phyloP scores from a whole-genome alignment of 257 asterid species.

The Gynochthodes officinalis region DNA sequence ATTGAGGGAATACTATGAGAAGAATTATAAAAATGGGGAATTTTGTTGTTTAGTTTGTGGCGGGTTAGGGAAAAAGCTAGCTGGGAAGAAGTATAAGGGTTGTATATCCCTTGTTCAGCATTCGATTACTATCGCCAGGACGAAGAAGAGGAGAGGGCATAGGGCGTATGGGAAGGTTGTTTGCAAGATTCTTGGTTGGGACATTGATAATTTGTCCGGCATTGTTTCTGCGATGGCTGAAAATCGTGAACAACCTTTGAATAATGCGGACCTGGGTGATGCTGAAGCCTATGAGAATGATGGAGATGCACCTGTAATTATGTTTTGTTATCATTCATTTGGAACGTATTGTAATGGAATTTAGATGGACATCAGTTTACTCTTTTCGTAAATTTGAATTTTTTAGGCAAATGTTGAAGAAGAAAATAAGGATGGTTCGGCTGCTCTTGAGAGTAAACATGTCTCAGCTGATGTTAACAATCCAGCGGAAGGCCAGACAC shows the following conservation, averaged over 20 bases:
- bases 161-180: constrained; percentile 63
- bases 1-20: constrained; percentile 51
- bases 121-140: constrained; percentile 40
- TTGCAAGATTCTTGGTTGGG: constrained; percentile 85
- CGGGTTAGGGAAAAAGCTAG: constrained; percentile 45
- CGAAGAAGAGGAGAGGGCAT: constrained; percentile 55
- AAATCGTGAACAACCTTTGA: background rate
- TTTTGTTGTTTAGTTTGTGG: constrained; percentile 74
- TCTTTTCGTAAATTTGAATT: background rate
- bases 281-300: constrained; percentile 12
- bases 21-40: constrained; percentile 47
- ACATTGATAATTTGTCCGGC: constrained; percentile 44
- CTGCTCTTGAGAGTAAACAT: background rate
- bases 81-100: constrained; percentile 54
- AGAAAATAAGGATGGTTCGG: background rate
- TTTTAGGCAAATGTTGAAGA: background rate
- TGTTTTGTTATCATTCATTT: background rate
- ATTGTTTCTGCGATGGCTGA: constrained; percentile 37
- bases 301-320: constrained; percentile 6
- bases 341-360: too few species aligned
- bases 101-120: constrained; percentile 76
- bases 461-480: background rate
- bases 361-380: background rate
- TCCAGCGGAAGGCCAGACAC: background rate
- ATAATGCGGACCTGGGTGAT: constrained; percentile 20